phyloP scores from a whole-genome alignment of 768 basidiomycete genomes.

The Tubosaeta sp. region DNA sequence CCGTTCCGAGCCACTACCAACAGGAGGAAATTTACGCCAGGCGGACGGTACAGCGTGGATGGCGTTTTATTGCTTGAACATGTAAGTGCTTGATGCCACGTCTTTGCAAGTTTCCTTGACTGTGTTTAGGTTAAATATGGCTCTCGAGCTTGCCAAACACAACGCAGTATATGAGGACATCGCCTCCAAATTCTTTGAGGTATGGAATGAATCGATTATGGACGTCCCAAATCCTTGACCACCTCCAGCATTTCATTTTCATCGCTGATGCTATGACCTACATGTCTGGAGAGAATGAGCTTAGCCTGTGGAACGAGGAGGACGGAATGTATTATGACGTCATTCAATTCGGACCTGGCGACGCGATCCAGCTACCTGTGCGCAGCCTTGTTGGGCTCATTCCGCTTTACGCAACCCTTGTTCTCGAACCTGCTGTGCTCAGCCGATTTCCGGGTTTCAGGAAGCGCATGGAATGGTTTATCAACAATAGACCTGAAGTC shows the following conservation, averaged over 20 bases:
- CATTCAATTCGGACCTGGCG: conserved; percentile 78
- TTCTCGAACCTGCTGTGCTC: conserved; percentile 84
- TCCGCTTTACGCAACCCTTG: conserved; percentile 91
- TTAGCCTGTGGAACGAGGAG: conserved; percentile 90
- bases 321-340: conserved; percentile 99
- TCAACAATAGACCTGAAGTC: conserved; percentile 86
- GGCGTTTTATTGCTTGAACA: conserved; percentile 98
- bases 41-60: conserved; percentile 99
- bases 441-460: conserved; percentile 97
- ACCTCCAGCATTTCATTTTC: conserved; percentile 85
- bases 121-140: conserved; percentile 80
- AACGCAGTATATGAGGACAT: conserved; percentile 98
- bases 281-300: conserved; percentile 68
- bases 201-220: conserved; percentile 19
- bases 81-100: conserved; percentile 46
- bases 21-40: conserved; percentile 90
- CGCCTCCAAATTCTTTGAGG: conserved; percentile 96
- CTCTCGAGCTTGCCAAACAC: conserved; percentile 95
- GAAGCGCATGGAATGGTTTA: conserved; percentile 98
- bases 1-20: conserved; percentile 93
- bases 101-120: conserved; percentile 1
- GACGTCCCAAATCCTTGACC: conserved; percentile 13
- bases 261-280: conserved; percentile 99
- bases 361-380: conserved; percentile 88
- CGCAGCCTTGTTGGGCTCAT: conserved; percentile 97